Base-by-base conservation (phyloP, 805 yeast genomes). In the Sugiyamaella americana region DNA sequence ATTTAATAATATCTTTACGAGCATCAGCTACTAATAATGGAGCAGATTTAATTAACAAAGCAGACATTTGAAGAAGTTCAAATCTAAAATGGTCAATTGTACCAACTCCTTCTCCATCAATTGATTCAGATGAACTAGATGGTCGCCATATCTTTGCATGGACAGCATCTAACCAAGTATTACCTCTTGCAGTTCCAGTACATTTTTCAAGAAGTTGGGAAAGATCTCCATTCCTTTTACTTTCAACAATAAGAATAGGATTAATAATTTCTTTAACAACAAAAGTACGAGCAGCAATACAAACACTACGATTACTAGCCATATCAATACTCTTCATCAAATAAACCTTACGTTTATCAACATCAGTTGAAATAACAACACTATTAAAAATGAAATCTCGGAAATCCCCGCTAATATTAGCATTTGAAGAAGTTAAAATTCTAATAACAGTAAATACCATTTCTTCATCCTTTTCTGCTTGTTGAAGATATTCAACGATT, bases 1-100 rank as follows among this genome's bases (percentile, higher is more conserved):
- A 93, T 62, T 87, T 87, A 63, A 93, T 87, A 37, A 93, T 79
- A 56, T 88, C 95, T 59, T 87, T 91, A 37, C 85, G 73, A 54
- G 76, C 73, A 13, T 78, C 83, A 5, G 75, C 67, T 21, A 87
- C 72, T 8, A 72, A 64, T 0, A 67, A 63, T 0, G 95, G 80
- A 1, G 85, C 80, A 65, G 79, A 76, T 58, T 81, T 80, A 21
- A 88, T 76, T 38, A 93, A 66, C 38, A 84, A 66, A 0, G 96
- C 80, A 0, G 98, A 84, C 60, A 88, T 64, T 54, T 89, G 95
- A 19, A 93, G 70, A 5, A 91, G 67, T 49, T 86, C 93, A 51
- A 85, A 76, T 48, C 95, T 72, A 64, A 78, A 83, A 32, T 75
- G 70, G 59, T 93, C 97, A 52, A 80, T 73, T 3, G 80, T 71